phyloP scores from a whole-genome alignment of 1,139 yeast genomes.

The Lodderomyces pseudojiufengensis region DNA sequence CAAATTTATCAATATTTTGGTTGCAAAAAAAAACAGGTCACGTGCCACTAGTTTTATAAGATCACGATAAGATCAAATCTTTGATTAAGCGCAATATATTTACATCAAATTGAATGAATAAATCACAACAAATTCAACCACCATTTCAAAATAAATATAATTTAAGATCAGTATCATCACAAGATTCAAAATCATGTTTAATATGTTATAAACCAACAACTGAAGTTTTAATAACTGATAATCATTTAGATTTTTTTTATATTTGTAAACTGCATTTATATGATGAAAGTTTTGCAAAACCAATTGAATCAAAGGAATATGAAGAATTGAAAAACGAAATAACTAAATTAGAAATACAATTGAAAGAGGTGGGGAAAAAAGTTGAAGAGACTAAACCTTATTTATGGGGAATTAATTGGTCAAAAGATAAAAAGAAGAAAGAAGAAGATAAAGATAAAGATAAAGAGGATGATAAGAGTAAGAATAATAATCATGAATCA shows the following conservation, averaged over 20 bases:
- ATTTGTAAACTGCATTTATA: conserved; percentile 61
- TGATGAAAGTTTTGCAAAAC: conserved; percentile 61
- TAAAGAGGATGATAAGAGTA: conserved; percentile 12
- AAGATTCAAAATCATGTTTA: conserved; percentile 56
- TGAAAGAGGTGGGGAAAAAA: conserved; percentile 28
- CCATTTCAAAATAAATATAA: conserved; percentile 55
- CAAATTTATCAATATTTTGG: no score
- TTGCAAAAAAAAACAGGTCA: no score
- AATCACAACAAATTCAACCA: conserved; percentile 11
- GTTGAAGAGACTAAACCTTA: conserved; percentile 32
- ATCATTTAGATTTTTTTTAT: conserved; percentile 62
- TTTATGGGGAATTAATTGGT: conserved; percentile 19
- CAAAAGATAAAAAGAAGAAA: conserved; percentile 9
- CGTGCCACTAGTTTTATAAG: no score
- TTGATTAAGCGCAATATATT: no score
- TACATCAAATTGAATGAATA: no score
- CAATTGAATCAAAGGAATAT: conserved; percentile 47
- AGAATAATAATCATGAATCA: conserved; percentile 12
- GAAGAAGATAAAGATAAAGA: conserved; percentile 16
- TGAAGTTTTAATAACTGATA: conserved; percentile 54
- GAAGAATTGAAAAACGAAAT: conserved; percentile 37
- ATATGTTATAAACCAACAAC: conserved; percentile 66
- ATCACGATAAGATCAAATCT: no score
- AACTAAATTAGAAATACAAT: conserved; percentile 36
- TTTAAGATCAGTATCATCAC: conserved; percentile 52